Conservation (phyloP, 1,284 basidiomycete genomes). For the Sporisorium iseilematis-ciliati region DNA sequence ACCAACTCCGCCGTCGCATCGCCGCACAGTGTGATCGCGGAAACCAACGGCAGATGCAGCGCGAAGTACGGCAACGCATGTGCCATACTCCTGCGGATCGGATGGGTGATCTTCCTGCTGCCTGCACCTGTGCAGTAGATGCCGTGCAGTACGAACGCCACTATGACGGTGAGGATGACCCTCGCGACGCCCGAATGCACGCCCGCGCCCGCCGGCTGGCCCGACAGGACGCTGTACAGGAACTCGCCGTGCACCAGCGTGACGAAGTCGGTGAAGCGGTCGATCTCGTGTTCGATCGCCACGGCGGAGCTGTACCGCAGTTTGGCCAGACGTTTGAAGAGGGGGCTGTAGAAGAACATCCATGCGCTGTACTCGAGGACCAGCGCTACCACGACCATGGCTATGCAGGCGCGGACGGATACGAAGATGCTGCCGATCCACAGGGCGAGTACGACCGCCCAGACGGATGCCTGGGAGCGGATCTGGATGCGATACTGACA, state of each 20-base stretch:
- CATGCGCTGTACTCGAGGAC: conserved; percentile 52
- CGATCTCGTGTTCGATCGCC: conserved; percentile 64
- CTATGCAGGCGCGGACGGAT: conserved; percentile 46
- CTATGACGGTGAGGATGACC: conserved; percentile 45
- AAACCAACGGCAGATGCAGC: conserved; percentile 55
- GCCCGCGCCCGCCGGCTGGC: conserved; percentile 53
- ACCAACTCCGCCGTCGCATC: conserved; percentile 57
- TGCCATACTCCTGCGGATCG: conserved; percentile 38
- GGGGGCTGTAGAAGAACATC: conserved; percentile 54
- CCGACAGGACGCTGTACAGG: conserved; percentile 42
- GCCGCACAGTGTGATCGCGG: conserved; percentile 59
- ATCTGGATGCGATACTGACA: conserved; percentile 63
- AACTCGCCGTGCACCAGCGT: conserved; percentile 62
- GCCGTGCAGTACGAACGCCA: conserved; percentile 54
- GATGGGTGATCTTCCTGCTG: conserved; percentile 45
- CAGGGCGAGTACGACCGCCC: conserved; percentile 40
- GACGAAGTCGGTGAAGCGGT: conserved; percentile 61
- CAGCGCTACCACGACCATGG: conserved; percentile 47
- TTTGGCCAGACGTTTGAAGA: conserved; percentile 54
- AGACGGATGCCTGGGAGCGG: conserved; percentile 35
- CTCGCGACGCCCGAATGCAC: conserved; percentile 50
- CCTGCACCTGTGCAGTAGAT: conserved; percentile 52
- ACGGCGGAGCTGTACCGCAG: conserved; percentile 57
- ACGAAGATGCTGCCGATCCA: conserved; percentile 62
- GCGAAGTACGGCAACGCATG: conserved; percentile 44